phyloP scores from a whole-genome alignment of 192 early-diverging fungal species.

The Backusella psychrophila region DNA sequence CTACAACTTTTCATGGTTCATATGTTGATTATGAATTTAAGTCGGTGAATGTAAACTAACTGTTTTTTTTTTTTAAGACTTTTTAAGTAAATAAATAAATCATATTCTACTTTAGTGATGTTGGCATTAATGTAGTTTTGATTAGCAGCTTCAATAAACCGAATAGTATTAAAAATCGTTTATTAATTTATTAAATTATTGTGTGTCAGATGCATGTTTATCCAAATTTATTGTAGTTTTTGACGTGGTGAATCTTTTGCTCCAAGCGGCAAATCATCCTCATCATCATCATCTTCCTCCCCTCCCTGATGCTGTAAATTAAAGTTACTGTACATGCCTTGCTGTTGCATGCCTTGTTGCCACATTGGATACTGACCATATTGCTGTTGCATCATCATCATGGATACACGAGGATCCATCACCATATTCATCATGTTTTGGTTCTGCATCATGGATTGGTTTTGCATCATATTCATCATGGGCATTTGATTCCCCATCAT shows the following conservation, averaged over 20 bases:
- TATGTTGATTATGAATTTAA: conserved; percentile 20
- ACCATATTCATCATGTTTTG: conserved; percentile 17
- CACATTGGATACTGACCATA: conserved; percentile 15
- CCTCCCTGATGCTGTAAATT: neutral
- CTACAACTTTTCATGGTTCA: conserved; percentile 17
- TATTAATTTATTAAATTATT: neutral
- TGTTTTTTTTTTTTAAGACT: neutral
- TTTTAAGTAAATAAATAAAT: too few species aligned
- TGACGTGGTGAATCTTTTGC: conserved; percentile 12
- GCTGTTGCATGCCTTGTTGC: conserved; percentile 4
- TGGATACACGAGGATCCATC: conserved; percentile 24
- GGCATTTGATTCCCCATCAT: neutral
- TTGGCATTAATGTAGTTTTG: neutral
- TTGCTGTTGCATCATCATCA: conserved; percentile 11
- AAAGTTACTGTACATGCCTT: conserved; percentile 16
- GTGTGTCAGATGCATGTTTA: neutral
- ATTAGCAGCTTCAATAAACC: neutral
- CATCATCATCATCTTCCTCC: conserved; percentile 30
- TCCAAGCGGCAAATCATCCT: conserved; percentile 35
- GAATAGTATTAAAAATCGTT: neutral
- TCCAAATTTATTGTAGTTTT: neutral
- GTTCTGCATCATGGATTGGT: neutral
- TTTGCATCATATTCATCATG: conserved; percentile 10
- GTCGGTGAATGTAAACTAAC: conserved; percentile 1
- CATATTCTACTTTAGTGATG: too few species aligned